Evolutionary conservation across 1,284 basidiomycete genomes (phyloP), one percentile per base, ranked within the genome.

Genomic region (Melanopsichium pennsylvanicum): DNA sequence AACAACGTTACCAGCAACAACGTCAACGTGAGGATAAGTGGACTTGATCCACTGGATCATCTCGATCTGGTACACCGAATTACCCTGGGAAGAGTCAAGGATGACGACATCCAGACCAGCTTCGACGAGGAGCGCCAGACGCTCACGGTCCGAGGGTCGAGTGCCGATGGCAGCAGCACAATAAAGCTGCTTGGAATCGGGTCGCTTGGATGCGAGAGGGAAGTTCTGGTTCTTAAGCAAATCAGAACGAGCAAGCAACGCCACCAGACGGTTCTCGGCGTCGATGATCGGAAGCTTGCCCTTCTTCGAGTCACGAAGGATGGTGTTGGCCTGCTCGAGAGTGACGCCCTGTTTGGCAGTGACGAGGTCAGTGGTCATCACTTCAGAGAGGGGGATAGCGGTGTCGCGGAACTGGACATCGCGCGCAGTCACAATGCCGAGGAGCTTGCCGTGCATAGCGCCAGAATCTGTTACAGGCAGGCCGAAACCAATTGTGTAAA

Each of bases 81-180:
- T 97, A 58, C 95, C 95, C 83, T 98, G 95, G 1, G 91, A 93
- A 9, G 94, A 97, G 82, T 99, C 95, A 60, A 99, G 86, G 39
- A 97, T 85, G 71, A 94, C 91, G 60, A 99, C 92, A 80, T 99
- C 95, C 21, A 99, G 86, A 12, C 95, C 95, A 9, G 95, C 95
- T 49, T 96, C 92, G 34, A 90, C 92, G 54, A 98, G 90, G 11
- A 93, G 85, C 18, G 83, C 84, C 23, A 98, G 88, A 40, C 96
- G 89, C 9, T 92, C 90, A 41, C 88, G 86, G 84, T 99, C 95
- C 4, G 88, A 88, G 0, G 89, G 90, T 22, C 95, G 90, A 0
- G 96, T 99, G 47, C 95, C 96, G 70, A 98, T 87, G 3, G 96
- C 91, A n/a, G 95, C 95, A 19, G 94, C 95, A 46, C 93, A 93